Percentiles rank a stretch among this genome's conserved stretches.
Conservation (phyloP, 176 grass and related monocot genomes). For the Thinopyrum elongatum region DNA sequence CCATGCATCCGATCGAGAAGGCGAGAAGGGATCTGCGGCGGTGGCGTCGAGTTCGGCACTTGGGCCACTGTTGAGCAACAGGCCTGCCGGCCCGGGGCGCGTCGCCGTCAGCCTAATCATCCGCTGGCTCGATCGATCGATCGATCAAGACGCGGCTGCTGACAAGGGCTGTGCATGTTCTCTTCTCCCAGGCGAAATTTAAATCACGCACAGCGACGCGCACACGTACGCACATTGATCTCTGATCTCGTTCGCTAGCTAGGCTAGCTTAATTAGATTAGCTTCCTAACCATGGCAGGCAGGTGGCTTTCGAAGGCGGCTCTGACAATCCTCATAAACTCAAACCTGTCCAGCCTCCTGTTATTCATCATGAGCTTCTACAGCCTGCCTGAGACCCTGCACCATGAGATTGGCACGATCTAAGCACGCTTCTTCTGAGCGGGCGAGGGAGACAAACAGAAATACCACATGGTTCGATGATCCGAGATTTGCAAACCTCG, state of each 20-base stretch:
- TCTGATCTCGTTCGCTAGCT: neutral
- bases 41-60: neutral
- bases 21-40: neutral
- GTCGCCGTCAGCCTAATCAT: conserved; percentile 38
- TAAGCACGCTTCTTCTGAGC: too few species aligned
- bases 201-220: neutral
- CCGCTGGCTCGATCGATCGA: neutral
- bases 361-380: too few species aligned
- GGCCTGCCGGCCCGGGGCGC: neutral
- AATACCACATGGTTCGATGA: too few species aligned
- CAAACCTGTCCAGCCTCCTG: too few species aligned
- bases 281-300: too few species aligned
- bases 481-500: too few species aligned
- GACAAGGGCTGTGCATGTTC: neutral
- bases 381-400: too few species aligned
- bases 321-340: too few species aligned
- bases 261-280: too few species aligned
- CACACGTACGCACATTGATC: neutral
- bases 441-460: too few species aligned
- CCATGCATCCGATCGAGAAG: neutral
- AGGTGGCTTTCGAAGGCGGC: too few species aligned
- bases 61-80: conserved; percentile 8
- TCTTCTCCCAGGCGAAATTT: neutral
- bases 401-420: too few species aligned
- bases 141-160: neutral